phyloP scores from a whole-genome alignment of 2,329 filamentous ascomycete genomes.

The Epichloe baconii region DNA sequence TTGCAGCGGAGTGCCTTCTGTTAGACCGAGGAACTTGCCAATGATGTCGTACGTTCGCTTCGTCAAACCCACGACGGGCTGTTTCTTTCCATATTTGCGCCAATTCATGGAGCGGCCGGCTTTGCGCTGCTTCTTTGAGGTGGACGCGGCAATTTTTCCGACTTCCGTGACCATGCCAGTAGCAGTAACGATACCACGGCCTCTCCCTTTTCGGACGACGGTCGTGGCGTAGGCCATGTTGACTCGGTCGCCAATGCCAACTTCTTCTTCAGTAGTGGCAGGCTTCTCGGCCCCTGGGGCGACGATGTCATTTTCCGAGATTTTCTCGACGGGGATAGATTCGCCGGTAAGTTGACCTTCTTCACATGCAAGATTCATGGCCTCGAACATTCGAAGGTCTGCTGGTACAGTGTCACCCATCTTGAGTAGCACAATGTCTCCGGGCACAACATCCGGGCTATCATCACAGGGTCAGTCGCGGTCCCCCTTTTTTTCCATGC shows the following conservation, averaged over 20 bases:
- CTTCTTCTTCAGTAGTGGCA: conserved; percentile 32
- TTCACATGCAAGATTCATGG: conserved; percentile 69
- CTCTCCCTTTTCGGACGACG: conserved; percentile 59
- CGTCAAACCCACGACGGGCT: conserved; percentile 32
- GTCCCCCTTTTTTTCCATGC: not conserved
- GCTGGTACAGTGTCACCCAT: conserved; percentile 66
- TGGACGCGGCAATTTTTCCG: conserved; percentile 49
- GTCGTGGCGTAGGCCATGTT: conserved; percentile 69
- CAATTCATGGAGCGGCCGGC: conserved; percentile 40
- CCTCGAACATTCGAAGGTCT: conserved; percentile 56
- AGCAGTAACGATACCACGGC: conserved; percentile 56
- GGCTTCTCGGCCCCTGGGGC: conserved; percentile 32
- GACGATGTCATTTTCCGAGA: conserved; percentile 34
- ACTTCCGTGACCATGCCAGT: conserved; percentile 63
- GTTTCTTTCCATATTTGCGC: conserved; percentile 38
- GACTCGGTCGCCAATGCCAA: conserved; percentile 57
- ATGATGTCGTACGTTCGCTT: conserved; percentile 35
- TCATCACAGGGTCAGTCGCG: not conserved
- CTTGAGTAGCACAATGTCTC: conserved; percentile 54
- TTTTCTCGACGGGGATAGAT: conserved; percentile 58
- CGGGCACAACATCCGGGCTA: conserved; percentile 53
- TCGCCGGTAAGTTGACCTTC: conserved; percentile 68
- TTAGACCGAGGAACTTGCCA: conserved; percentile 47
- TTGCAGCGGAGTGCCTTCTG: conserved; percentile 64
- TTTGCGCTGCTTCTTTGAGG: conserved; percentile 40